Evolutionary conservation across 2,329 filamentous ascomycete genomes (phyloP), one percentile per base, ranked within the genome.

Genomic region (Orbilia blumenaviensis): DNA sequence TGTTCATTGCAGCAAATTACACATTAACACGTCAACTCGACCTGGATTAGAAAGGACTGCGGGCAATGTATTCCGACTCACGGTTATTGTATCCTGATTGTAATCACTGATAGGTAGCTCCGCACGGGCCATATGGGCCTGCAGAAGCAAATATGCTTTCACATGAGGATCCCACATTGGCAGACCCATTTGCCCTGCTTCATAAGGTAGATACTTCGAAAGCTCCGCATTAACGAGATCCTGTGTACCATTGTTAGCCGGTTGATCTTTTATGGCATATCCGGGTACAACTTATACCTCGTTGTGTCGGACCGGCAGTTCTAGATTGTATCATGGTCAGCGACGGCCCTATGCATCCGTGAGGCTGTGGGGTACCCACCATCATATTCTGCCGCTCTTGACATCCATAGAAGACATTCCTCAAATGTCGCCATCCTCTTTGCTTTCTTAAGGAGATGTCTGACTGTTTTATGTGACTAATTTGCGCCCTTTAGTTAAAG

Each of bases 81-180:
- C 78, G 10, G 86, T 88, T 67, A 87, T 90, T 83, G 96, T 92
- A 83, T 99, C 95, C 80, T 95, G 95, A 1, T 99, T 93, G 81
- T 99, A 99, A 86, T 99, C 95, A 0, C 92, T 91, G 71, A 99
- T 97, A 2, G 96, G 96, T 2, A 99, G 89, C 66, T 94, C 90
- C 79, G 98, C 91, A 69, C 94, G 91, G 18, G 92, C 93, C 88
- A 99, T 96, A 83, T 97, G 93, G 0, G 95, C 93, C 83, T 99
- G 96, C 0, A 99, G 87, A 1, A 99, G 87, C 38, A 99, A 85
- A 84, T 97, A 98, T 0, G 95, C 90, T 83, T 99, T 99, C 81
- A 98, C 93, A 81, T 99, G 95, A 0, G 95, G 95, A 84, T 99
- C 95, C 95, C 95, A 99, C 90, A 99, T 92, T 0, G 94, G 94